Evolutionary conservation across 345 rosid genomes (phyloP).

Genomic region (Populus davidiana): DNA sequence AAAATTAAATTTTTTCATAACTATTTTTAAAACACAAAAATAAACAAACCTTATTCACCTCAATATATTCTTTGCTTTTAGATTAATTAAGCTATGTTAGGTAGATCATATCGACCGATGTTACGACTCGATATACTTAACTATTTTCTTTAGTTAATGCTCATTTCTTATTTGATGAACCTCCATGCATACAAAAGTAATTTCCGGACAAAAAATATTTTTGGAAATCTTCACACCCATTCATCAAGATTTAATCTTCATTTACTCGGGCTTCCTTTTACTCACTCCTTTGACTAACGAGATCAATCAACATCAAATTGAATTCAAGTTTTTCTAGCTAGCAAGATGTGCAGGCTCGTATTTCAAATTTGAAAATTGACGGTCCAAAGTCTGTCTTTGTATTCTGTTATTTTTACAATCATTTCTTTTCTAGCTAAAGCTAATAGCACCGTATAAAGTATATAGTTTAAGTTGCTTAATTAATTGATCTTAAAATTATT

Average conservation of each 20-base stretch:
- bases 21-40: too few relatives aligned
- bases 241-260: not conserved
- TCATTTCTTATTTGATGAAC: too few relatives aligned
- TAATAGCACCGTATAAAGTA: not conserved
- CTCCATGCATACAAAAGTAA: too few relatives aligned
- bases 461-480: not conserved
- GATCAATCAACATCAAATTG: not conserved
- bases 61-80: slow-evolving; percentile 15
- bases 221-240: not conserved
- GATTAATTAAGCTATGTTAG: slow-evolving; percentile 1
- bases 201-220: too few relatives aligned
- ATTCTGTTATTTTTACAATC: not conserved
- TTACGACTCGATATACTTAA: not conserved
- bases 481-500: not conserved
- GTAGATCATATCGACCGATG: too few relatives aligned
- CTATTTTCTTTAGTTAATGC: too few relatives aligned
- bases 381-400: too few relatives aligned
- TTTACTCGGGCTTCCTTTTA: not conserved
- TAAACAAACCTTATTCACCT: not conserved
- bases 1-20: too few relatives aligned
- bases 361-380: not conserved
- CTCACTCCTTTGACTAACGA: not conserved
- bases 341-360: not conserved
- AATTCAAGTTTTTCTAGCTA: not conserved
- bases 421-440: not conserved